Base-by-base conservation (phyloP, 2,329 filamentous ascomycete genomes). In the Penicillium rolfsii region DNA sequence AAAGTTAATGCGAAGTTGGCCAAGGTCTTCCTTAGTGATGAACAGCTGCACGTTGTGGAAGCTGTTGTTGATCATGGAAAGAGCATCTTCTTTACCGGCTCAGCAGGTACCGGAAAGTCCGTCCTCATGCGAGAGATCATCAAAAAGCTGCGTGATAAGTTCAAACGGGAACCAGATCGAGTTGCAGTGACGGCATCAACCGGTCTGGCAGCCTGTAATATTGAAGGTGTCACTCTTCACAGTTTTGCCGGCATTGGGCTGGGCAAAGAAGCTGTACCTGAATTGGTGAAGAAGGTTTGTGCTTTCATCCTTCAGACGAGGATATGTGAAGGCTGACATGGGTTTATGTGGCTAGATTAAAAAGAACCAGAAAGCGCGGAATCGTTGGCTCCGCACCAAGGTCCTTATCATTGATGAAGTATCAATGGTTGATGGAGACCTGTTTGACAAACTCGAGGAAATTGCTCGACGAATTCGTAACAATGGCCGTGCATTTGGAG, bases 21-120 rank as follows among this genome's bases (percentile, higher is more conserved):
- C 28, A 78, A 83, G 9, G 84, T 96, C 9, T 88, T 89, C 58
- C 82, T 99, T 38, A 97, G 91, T 73, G 85, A 89, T 12, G 95
- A 99, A 74, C 95, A 99, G 77, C 85, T 87, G 61, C 87, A 91
- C 60, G 92, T 99, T 11, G 81, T 96, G 59, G 87, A 92, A 49
- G 81, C 97, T 22, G 94, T 99, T 9, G 85, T 92, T 7, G 85
- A 95, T 24, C 81, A 91, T 64, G 85, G 85, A 61, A 89, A 93
- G 75, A 98, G 94, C 69, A 93, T 97, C 2, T 99, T 99, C 81
- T 99, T 99, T 76, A 99, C 95, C 0, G 95, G 95, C 69, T 96
- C 95, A 61, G 95, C 95, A 60, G 93, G 87, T 82, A 97, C 95
- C 4, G 95, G 95, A 76, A 99, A 99, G 81, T 99, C 95, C 1